A percentile compares a stretch with the other conserved stretches of the same genome.
Evolutionary conservation across 495 filamentous ascomycete genomes (phyloP).

Genomic region (Chaetomium tenue): DNA sequence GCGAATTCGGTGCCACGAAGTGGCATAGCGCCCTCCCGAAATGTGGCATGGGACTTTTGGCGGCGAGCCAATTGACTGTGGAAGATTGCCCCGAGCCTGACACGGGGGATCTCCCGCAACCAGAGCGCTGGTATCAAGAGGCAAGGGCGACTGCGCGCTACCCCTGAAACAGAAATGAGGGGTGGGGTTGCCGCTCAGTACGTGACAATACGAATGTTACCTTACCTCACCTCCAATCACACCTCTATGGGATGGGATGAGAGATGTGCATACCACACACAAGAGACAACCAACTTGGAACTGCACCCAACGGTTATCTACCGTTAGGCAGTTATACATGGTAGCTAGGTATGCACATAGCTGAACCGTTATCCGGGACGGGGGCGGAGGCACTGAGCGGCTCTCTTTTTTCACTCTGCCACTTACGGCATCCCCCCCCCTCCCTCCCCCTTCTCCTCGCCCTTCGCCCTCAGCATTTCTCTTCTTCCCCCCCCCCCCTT

Average conservation of each 20-base stretch:
- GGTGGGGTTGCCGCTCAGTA: background rate
- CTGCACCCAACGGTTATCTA: too few species aligned
- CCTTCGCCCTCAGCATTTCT: too few species aligned
- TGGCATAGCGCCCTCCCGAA: background rate
- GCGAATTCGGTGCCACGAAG: slow-evolving; percentile 4
- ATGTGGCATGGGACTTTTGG: background rate
- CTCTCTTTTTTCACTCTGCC: background rate
- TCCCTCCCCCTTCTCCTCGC: background rate
- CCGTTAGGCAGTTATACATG: too few species aligned
- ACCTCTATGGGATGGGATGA: too few species aligned
- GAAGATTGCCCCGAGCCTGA: background rate
- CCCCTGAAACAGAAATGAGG: slow-evolving; percentile 11
- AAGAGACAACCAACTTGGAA: too few species aligned
- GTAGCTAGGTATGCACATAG: too few species aligned
- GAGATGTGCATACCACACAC: too few species aligned
- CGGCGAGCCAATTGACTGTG: slow-evolving; percentile 2
- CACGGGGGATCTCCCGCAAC: slow-evolving; percentile 19
- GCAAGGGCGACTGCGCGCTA: background rate
- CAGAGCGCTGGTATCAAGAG: slow-evolving; percentile 5
- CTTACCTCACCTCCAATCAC: background rate
- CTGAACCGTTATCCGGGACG: too few species aligned
- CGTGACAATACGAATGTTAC: background rate
- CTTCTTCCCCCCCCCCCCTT: background rate
- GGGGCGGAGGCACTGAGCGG: background rate
- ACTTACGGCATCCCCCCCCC: background rate